These are phyloP conservation scores for Carallia pectinifolia DNA, from an alignment of 345 rosid species.

Conservation along the genomic window DNA sequence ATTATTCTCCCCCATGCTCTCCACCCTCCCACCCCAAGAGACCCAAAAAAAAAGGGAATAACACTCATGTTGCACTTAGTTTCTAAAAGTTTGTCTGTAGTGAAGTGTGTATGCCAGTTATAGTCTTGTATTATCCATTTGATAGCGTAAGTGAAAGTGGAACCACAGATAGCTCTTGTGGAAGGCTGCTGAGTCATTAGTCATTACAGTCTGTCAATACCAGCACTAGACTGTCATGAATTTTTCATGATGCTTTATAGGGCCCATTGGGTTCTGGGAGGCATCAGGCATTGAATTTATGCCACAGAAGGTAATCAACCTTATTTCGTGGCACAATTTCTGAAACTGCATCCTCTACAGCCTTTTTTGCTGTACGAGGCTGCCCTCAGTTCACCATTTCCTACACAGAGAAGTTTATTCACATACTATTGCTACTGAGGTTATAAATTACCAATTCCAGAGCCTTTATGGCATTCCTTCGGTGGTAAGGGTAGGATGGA, in stretches of 20 bases:
- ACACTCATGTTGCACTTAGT: too few species aligned
- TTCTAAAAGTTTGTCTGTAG: too few species aligned
- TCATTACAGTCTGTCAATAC: too few species aligned
- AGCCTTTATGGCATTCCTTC: not conserved
- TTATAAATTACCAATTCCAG: not conserved
- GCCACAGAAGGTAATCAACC: not conserved
- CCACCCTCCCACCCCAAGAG: too few species aligned
- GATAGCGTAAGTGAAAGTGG: too few species aligned
- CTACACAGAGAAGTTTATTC: not conserved
- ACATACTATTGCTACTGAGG: not conserved
- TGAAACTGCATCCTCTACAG: not conserved
- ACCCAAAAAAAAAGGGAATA: too few species aligned
- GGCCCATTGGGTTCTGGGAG: not conserved
- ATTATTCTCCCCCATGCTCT: too few species aligned
- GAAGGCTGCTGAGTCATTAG: too few species aligned
- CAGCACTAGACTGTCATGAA: too few species aligned
- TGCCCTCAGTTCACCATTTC: not conserved
- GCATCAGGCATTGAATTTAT: not conserved
- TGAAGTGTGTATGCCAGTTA: too few species aligned
- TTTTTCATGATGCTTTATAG: not conserved
- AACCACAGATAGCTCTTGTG: too few species aligned
- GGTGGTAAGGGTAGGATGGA: not conserved
- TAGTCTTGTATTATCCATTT: too few species aligned
- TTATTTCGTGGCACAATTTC: not conserved
- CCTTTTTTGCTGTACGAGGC: not conserved